Conservation (phyloP, 2,329 filamentous ascomycete species). For the Xylariaceae sp. region DNA sequence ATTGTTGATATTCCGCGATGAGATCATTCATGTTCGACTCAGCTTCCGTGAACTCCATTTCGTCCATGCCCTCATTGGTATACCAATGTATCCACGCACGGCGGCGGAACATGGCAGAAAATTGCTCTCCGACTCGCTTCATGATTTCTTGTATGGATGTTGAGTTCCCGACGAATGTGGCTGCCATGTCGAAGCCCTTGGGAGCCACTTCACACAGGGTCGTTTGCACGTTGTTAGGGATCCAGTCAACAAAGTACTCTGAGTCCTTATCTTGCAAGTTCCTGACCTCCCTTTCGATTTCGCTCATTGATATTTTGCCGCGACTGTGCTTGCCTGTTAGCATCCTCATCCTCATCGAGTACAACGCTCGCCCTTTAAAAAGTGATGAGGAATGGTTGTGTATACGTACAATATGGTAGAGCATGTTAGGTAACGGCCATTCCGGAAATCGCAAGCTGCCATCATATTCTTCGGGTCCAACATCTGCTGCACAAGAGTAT, state of each 20-base stretch:
- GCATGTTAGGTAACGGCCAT: slow-evolving; percentile 99
- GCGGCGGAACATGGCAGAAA: slow-evolving; percentile 99
- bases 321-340: no score
- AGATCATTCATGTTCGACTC: slow-evolving; percentile 99
- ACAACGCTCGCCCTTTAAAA: slow-evolving; percentile 37
- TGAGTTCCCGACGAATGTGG: slow-evolving; percentile 98
- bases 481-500: no score
- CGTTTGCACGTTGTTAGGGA: slow-evolving; percentile 99
- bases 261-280: slow-evolving; percentile 99
- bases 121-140: slow-evolving; percentile 99
- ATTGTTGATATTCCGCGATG: slow-evolving; percentile 99
- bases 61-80: slow-evolving; percentile 99
- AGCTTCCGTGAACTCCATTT: slow-evolving; percentile 99
- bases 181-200: slow-evolving; percentile 97
- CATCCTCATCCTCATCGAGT: no score
- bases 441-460: slow-evolving; percentile 99
- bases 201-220: slow-evolving; percentile 98
- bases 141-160: slow-evolving; percentile 99
- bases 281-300: slow-evolving; percentile 99
- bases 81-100: slow-evolving; percentile 99
- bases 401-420: slow-evolving; percentile 85
- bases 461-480: slow-evolving; percentile 99
- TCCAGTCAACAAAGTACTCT: slow-evolving; percentile 99
- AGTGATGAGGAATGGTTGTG: background rate
- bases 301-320: slow-evolving; percentile 99